phyloP scores from a whole-genome alignment of 768 basidiomycete species.

The Amanita molliuscula region DNA sequence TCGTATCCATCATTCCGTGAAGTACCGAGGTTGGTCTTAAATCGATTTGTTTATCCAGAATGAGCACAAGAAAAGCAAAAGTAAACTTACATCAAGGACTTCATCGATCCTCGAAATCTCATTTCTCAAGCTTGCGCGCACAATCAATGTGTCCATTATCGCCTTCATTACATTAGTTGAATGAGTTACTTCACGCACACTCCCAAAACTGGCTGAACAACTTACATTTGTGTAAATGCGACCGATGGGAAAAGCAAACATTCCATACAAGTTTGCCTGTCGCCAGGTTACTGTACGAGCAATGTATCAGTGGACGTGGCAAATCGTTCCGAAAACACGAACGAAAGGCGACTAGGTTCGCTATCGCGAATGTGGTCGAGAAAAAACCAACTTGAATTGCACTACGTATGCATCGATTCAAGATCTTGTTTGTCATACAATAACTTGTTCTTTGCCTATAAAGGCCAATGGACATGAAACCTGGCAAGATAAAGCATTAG shows the following conservation, averaged over 20 bases:
- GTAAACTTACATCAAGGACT: background rate
- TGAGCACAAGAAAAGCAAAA: background rate
- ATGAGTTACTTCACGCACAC: background rate
- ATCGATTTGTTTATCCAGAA: background rate
- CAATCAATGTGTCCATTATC: conserved; percentile 4
- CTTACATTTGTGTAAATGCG: conserved; percentile 1
- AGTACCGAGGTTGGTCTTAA: background rate
- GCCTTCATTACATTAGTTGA: background rate
- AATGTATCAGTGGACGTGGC: background rate
- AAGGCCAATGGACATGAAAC: background rate
- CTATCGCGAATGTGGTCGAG: background rate
- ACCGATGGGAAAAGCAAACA: background rate
- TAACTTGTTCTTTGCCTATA: background rate
- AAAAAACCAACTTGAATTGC: background rate
- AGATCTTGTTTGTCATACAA: background rate
- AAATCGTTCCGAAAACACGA: background rate
- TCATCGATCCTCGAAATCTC: background rate
- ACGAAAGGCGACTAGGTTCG: background rate
- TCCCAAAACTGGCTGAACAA: background rate
- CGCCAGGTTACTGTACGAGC: background rate
- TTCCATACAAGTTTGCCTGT: background rate
- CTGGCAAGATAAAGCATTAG: background rate
- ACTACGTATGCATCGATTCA: background rate
- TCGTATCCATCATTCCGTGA: background rate
- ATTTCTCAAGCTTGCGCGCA: background rate